Percentiles rank a stretch among this genome's conserved stretches.
Conservation (phyloP, 2,329 filamentous ascomycete genomes). For the Eutypa lata region DNA sequence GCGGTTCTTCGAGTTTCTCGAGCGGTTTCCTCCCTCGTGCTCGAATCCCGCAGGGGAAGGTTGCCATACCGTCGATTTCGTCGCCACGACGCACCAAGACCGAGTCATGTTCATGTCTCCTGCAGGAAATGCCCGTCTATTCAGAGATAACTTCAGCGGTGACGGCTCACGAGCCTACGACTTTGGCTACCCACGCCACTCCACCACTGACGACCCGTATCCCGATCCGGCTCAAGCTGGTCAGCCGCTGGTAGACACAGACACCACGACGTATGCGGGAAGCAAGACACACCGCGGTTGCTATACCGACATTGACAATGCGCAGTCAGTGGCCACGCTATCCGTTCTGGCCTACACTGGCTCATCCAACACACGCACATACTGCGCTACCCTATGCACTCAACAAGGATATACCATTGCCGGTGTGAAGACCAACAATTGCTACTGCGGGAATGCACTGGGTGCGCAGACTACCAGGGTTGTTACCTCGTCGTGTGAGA, state of each 20-base stretch:
- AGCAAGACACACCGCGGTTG: conserved; percentile 5
- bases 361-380: background rate
- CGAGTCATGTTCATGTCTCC: conserved; percentile 2
- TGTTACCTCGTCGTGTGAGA: conserved; percentile 4
- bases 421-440: background rate
- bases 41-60: background rate
- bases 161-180: conserved; percentile 2
- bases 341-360: conserved; percentile 2
- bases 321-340: background rate
- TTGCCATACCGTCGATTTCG: conserved; percentile 5
- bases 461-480: conserved; percentile 1
- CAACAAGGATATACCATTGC: conserved; percentile 2
- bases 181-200: conserved; percentile 3
- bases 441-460: conserved; percentile 3
- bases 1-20: conserved; percentile 4
- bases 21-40: background rate
- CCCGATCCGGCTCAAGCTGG: conserved; percentile 1
- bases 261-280: background rate
- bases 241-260: background rate
- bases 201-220: conserved; percentile 1
- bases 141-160: conserved; percentile 4
- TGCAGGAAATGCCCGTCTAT: conserved; percentile 1
- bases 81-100: conserved; percentile 1
- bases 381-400: conserved; percentile 1
- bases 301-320: conserved; percentile 2